Evolutionary conservation across 1,284 basidiomycete species (phyloP), one percentile per base, ranked within the genome.

Genomic region (Microbotryomycetes sp.): DNA sequence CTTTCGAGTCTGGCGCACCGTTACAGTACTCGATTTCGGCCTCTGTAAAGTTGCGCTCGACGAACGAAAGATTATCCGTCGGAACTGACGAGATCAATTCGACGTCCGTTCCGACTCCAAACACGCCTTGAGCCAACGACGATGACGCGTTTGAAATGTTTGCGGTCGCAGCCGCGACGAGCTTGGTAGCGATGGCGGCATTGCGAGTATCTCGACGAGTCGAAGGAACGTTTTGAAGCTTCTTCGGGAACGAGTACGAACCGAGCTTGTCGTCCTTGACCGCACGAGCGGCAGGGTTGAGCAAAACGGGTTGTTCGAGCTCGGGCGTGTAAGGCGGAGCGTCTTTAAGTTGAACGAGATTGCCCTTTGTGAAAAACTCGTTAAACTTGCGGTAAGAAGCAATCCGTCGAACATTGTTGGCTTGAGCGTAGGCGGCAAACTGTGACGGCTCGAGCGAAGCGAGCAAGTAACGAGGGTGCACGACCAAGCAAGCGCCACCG

Each of bases 311-410:
- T 52, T 81, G 82, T 77, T 98, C 94, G 65, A 96, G 81, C 71
- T 97, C 93, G 62, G 83, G 82, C 52, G 82, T 78, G 79, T 93
- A 98, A 23, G 93, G 96, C 23, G 94, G 91, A 41, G 84, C 83
- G 45, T 96, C 93, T 81, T 98, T 97, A 82, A 98, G 85, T 78
- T 88, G 87, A 68, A 98, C 92, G 56, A 97, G 81, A 56, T 88
- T 87, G 79, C 93, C 91, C 75, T 83, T 85, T 75, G 89, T 89
- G 86, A 97, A 89, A 63, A 70, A 70, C 67, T 90, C 86, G 70
- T 89, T 91, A 88, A 92, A 91, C 52, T 89, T 86, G 77, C 91
- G 89, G 82, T 96, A 97, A 3, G 88, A 85, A 62, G 84, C 81
- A 61, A 85, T 81, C 59, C 85, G 83, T 45, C 92, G 86, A 58